phyloP scores from a whole-genome alignment of 2,329 filamentous ascomycete genomes.

The Didymosphaeria variabile region DNA sequence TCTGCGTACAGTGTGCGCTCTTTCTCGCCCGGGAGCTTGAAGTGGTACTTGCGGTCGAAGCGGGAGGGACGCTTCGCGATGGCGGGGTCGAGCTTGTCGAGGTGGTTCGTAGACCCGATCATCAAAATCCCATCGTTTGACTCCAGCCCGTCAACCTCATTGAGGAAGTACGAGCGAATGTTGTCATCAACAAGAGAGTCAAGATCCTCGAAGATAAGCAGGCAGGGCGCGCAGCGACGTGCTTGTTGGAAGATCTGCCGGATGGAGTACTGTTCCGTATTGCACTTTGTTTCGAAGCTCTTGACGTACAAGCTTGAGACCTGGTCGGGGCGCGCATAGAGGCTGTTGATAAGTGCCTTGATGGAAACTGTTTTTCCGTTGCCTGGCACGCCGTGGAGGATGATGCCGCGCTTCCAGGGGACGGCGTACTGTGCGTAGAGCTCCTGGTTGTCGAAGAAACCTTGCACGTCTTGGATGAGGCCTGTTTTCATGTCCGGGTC shows the following conservation, averaged over 20 bases:
- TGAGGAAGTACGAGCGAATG: conserved; percentile 74
- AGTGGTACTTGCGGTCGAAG: conserved; percentile 59
- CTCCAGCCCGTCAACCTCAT: conserved; percentile 75
- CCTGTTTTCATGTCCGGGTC: conserved; percentile 68
- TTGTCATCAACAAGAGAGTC: conserved; percentile 70
- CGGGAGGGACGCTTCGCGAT: conserved; percentile 59
- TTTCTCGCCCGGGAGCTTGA: conserved; percentile 45
- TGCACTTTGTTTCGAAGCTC: conserved; percentile 55
- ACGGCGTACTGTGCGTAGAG: conserved; percentile 56
- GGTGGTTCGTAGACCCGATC: conserved; percentile 70
- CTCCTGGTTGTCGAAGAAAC: conserved; percentile 58
- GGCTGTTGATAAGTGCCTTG: conserved; percentile 71
- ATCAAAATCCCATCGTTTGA: conserved; percentile 77
- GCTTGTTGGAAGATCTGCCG: conserved; percentile 57
- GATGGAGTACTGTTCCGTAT: conserved; percentile 62
- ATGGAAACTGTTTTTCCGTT: conserved; percentile 76
- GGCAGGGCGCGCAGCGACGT: conserved; percentile 69
- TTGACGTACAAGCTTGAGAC: conserved; percentile 66
- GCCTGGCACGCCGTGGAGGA: conserved; percentile 63
- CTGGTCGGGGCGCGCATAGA: conserved; percentile 60
- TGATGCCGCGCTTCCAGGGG: conserved; percentile 59
- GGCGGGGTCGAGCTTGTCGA: conserved; percentile 73
- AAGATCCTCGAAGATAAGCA: conserved; percentile 75
- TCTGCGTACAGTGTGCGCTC: conserved; percentile 51
- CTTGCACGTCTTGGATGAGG: conserved; percentile 68